phyloP scores from a whole-genome alignment of 1,284 basidiomycete species.

The Kalmanozyma brasiliensis region DNA sequence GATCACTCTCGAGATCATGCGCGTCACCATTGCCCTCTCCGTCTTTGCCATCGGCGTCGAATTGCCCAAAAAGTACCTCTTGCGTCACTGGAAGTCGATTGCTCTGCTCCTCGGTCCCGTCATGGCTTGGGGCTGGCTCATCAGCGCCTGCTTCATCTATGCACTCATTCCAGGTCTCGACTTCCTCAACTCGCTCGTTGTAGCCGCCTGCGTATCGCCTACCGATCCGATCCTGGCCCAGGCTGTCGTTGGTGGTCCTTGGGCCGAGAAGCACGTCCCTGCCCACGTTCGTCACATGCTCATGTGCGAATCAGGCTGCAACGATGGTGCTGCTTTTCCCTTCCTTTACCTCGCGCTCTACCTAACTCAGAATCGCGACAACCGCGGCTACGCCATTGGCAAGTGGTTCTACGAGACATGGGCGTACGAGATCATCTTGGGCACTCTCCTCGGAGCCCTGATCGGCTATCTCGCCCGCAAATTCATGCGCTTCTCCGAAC shows the following conservation, averaged over 20 bases:
- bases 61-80: slow-evolving; percentile 75
- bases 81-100: slow-evolving; percentile 87
- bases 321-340: slow-evolving; percentile 81
- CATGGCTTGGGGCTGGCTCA: slow-evolving; percentile 86
- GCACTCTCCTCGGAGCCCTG: slow-evolving; percentile 80
- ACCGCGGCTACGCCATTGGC: slow-evolving; percentile 73
- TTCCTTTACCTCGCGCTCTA: slow-evolving; percentile 94
- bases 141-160: slow-evolving; percentile 74
- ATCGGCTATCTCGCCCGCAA: slow-evolving; percentile 87
- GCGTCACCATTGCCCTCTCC: slow-evolving; percentile 95
- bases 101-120: slow-evolving; percentile 86
- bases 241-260: slow-evolving; percentile 89
- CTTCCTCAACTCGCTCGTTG: slow-evolving; percentile 53
- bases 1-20: slow-evolving; percentile 79
- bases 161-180: slow-evolving; percentile 56
- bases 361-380: slow-evolving; percentile 78
- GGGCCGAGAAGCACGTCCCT: slow-evolving; percentile 97
- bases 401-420: slow-evolving; percentile 67
- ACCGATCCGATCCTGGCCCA: slow-evolving; percentile 82
- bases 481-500: slow-evolving; percentile 94
- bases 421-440: slow-evolving; percentile 83
- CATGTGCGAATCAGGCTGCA: slow-evolving; percentile 90
- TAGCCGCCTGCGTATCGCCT: slow-evolving; percentile 93
- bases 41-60: slow-evolving; percentile 96
- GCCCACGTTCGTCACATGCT: slow-evolving; percentile 91